Conservation (phyloP, 2,329 filamentous ascomycete species). For the Beauveria rudraprayagi region DNA sequence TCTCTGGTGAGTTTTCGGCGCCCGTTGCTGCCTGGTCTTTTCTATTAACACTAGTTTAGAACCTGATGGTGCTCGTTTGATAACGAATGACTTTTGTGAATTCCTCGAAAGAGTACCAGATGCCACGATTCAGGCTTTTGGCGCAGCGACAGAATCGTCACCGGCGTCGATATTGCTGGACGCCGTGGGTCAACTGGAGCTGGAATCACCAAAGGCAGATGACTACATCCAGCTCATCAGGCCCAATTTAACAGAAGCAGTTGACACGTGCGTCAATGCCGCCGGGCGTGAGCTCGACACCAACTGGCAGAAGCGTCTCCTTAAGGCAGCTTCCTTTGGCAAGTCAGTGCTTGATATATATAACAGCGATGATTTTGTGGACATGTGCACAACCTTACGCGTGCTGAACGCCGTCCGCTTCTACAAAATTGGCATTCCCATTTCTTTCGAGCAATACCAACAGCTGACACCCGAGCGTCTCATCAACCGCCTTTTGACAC, state of each 20-base stretch:
- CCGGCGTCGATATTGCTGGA: conserved; percentile 89
- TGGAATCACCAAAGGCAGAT: conserved; percentile 92
- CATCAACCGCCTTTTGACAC: conserved; percentile 77
- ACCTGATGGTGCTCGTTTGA: conserved; percentile 76
- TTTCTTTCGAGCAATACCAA: conserved; percentile 91
- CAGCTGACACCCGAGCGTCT: conserved; percentile 82
- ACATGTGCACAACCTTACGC: conserved; percentile 90
- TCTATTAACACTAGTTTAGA: conserved; percentile 31
- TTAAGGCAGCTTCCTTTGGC: conserved; percentile 95
- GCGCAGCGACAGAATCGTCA: conserved; percentile 78
- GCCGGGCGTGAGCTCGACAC: conserved; percentile 85
- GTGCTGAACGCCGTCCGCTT: conserved; percentile 89
- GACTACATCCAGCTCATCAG: conserved; percentile 95
- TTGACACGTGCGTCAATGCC: conserved; percentile 87
- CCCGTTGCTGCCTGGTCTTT: neutral
- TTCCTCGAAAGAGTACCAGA: conserved; percentile 91
- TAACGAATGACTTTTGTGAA: conserved; percentile 93
- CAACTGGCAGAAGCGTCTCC: conserved; percentile 87
- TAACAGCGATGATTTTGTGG: conserved; percentile 96
- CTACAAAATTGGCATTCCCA: conserved; percentile 80
- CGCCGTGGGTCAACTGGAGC: conserved; percentile 82
- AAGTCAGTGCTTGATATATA: conserved; percentile 97
- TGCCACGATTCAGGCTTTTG: conserved; percentile 82
- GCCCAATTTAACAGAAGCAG: conserved; percentile 78
- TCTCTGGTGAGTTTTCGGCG: conserved; percentile 52